Evolutionary conservation across 352 stramenopile species (phyloP).

Genomic region (Globisporangium sylvaticum): DNA sequence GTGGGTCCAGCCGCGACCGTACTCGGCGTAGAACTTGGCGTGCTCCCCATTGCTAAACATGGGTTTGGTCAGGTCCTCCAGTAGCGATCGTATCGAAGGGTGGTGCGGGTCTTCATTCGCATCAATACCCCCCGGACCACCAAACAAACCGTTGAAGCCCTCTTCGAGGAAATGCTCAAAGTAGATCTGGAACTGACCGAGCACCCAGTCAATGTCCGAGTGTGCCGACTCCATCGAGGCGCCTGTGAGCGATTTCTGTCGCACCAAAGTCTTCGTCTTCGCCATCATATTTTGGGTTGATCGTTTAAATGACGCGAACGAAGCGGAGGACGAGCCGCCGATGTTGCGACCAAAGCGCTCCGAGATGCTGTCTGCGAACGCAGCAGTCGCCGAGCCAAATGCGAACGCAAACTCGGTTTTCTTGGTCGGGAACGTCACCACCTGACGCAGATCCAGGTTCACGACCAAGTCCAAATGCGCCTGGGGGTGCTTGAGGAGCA

Average conservation of each 20-base stretch:
- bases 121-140: conserved; percentile 6
- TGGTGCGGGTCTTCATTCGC: conserved; percentile 30
- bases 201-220: conserved; percentile 56
- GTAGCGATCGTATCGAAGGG: conserved; percentile 39
- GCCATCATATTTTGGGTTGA: background rate
- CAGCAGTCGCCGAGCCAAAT: conserved; percentile 38
- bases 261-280: conserved; percentile 5
- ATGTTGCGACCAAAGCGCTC: conserved; percentile 27
- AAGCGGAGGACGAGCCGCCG: background rate
- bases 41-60: conserved; percentile 35
- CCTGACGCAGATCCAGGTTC: conserved; percentile 49
- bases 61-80: conserved; percentile 48
- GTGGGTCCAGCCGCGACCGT: conserved; percentile 53
- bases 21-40: conserved; percentile 45
- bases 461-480: conserved; percentile 54
- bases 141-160: conserved; percentile 28
- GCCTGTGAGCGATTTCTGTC: conserved; percentile 1
- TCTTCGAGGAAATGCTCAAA: conserved; percentile 57
- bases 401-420: conserved; percentile 51
- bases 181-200: conserved; percentile 55
- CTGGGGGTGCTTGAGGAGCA: conserved; percentile 49
- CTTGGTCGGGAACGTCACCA: conserved; percentile 47
- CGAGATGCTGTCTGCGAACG: conserved; percentile 27
- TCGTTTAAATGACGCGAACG: background rate
- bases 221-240: conserved; percentile 20